Evolutionary conservation across 345 rosid genomes (phyloP).

Genomic region (Salix caprea): DNA sequence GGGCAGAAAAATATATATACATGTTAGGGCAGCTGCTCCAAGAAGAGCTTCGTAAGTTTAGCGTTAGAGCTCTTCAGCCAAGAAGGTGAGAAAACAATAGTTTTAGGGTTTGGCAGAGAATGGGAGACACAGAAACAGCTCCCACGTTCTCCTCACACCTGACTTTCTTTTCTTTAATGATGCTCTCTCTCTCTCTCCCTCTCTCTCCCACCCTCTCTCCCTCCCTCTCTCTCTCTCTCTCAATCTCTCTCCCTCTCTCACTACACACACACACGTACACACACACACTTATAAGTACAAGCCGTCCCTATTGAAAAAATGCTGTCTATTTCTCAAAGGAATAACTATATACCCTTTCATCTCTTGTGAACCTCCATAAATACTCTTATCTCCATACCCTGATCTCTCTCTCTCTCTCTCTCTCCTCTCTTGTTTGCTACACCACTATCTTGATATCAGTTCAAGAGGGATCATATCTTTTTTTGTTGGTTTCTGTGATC

Average conservation of each 20-base stretch:
- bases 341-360: conserved; percentile 41
- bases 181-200: neutral
- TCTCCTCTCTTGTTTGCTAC: conserved; percentile 2
- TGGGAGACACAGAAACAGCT: conserved; percentile 85
- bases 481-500: conserved; percentile 28
- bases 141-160: conserved; percentile 77
- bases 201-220: neutral
- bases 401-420: conserved; percentile 21
- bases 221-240: neutral
- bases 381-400: conserved; percentile 42
- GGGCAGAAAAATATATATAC: neutral
- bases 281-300: conserved; percentile 13
- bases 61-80: conserved; percentile 61
- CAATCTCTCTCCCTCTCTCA: neutral
- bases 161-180: conserved; percentile 17
- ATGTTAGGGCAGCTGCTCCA: conserved; percentile 29
- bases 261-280: conserved; percentile 4
- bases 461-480: conserved; percentile 5
- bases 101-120: conserved; percentile 32
- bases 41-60: conserved; percentile 32
- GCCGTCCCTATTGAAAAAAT: conserved; percentile 25
- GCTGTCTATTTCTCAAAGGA: conserved; percentile 43
- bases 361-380: conserved; percentile 62
- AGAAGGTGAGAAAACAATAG: conserved; percentile 46
- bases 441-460: conserved; percentile 24